Evolutionary conservation across 1,139 yeast species (phyloP).

Genomic region (Sugiyamaella novakii): DNA sequence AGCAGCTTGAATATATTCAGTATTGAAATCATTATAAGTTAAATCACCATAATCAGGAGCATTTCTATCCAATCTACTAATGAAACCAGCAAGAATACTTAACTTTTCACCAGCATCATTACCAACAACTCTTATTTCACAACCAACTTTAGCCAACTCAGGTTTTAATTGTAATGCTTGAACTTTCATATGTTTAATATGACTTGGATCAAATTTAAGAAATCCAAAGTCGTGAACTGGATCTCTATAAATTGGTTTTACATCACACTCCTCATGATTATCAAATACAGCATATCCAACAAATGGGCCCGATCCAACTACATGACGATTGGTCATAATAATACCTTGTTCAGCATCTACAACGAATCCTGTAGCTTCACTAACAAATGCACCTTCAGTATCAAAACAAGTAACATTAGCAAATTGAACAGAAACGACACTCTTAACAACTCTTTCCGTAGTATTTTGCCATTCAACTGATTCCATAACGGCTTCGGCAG

Average conservation of each 20-base stretch:
- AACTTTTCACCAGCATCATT: conserved; percentile 96
- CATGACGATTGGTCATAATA: conserved; percentile 89
- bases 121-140: conserved; percentile 92
- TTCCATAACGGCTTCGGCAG: conserved; percentile 21
- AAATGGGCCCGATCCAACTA: conserved; percentile 94
- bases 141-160: conserved; percentile 81
- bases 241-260: conserved; percentile 58
- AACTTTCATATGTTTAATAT: conserved; percentile 72
- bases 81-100: conserved; percentile 85
- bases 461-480: conserved; percentile 71
- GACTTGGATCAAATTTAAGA: conserved; percentile 70
- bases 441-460: conserved; percentile 76
- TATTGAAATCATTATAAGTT: conserved; percentile 92
- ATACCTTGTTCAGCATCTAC: conserved; percentile 82
- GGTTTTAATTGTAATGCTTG: conserved; percentile 71
- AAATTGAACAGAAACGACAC: conserved; percentile 88
- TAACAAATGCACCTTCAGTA: conserved; percentile 76
- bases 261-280: conserved; percentile 92
- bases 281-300: conserved; percentile 89
- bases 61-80: conserved; percentile 86
- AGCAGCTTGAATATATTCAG: conserved; percentile 95
- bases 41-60: conserved; percentile 92
- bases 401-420: conserved; percentile 86
- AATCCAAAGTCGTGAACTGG: conserved; percentile 89
- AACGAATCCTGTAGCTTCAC: conserved; percentile 95